Base-by-base conservation (phyloP, 129 eudicot species). In the Cynara cardunculus region DNA sequence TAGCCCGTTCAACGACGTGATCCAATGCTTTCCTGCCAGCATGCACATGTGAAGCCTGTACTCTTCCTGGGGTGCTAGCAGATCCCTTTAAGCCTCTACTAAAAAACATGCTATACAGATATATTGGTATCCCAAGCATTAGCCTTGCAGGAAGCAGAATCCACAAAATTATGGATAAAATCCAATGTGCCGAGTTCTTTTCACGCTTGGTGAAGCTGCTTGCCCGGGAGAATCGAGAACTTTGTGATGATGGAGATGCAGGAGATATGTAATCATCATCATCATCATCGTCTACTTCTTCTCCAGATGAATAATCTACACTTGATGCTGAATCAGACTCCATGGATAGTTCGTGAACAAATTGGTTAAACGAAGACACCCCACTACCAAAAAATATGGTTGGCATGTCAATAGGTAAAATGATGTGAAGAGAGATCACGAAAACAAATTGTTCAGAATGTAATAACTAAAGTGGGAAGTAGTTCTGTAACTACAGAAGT, bases 311-410 rank as follows among this genome's bases (percentile, higher is more conserved):
- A 82, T 90, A 87, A 77, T 90, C 95, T 56, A 74, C 83, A 86
- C 95, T 90, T 37, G 97, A 90, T 31, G 87, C 91, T 41, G 86
- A 83, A 73, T 95, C 99, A 68, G 97, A 95, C 66, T 92, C 97
- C 80, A 92, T 84, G 32, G 99, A 89, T 31, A 89, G 84, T 68
- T 95, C 97, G 37, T 95, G 97, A 75, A 95, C 92, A 81, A 95
- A 85, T 75, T 91, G 97, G 87, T 95, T 95, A 84, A 95, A 95
- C 73, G 99, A 95, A 62, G 99, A 95, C 62, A 87, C 99, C 67
- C 99, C 99, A 85, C 99, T 95, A 83, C 74, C 77, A 78, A 71
- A 81, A 73, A 44, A 83, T 12, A 22, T 19, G 28, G 39, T 77
- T 32, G 12, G 10, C 35, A 7, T 71, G 74, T 83, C 74, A 72